These are phyloP conservation scores for Leccinum pachyderme DNA, from an alignment of 1,284 basidiomycete genomes.

Conservation along the genomic window DNA sequence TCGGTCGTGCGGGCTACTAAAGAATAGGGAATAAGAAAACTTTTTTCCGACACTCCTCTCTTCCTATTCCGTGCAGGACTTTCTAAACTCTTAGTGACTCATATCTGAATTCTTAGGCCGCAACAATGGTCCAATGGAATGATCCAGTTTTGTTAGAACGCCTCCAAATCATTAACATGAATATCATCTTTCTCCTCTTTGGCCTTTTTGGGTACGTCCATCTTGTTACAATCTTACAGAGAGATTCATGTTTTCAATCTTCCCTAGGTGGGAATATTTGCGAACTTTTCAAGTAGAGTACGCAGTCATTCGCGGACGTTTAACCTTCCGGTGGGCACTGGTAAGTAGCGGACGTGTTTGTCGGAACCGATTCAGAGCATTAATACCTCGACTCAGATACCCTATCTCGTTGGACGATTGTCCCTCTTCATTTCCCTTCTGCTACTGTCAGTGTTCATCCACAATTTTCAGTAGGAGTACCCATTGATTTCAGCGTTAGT, in stretches of 20 bases:
- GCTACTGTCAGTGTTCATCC: slow-evolving; percentile 9
- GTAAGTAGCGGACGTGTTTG: slow-evolving; percentile 1
- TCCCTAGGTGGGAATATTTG: slow-evolving; percentile 21
- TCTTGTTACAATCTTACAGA: background rate
- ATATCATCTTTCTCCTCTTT: slow-evolving; percentile 14
- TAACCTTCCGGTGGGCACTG: slow-evolving; percentile 19
- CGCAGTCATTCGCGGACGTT: slow-evolving; percentile 15
- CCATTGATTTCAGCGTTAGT: slow-evolving; percentile 2
- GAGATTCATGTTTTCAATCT: background rate
- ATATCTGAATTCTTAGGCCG: background rate
- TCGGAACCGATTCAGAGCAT: background rate
- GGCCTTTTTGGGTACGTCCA: slow-evolving; percentile 17
- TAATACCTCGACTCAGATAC: slow-evolving; percentile 9
- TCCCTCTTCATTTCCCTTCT: slow-evolving; percentile 14
- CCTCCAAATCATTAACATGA: background rate
- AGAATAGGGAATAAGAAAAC: background rate
- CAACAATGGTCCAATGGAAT: slow-evolving; percentile 15
- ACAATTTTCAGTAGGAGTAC: background rate
- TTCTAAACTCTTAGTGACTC: background rate
- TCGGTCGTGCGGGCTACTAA: background rate
- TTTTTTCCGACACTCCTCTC: background rate
- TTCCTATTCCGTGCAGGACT: background rate
- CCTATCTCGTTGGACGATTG: slow-evolving; percentile 18
- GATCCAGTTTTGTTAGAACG: background rate
- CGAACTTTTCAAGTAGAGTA: slow-evolving; percentile 17